Conservation (phyloP, 768 basidiomycete species). For the Coprinopsis sp. region DNA sequence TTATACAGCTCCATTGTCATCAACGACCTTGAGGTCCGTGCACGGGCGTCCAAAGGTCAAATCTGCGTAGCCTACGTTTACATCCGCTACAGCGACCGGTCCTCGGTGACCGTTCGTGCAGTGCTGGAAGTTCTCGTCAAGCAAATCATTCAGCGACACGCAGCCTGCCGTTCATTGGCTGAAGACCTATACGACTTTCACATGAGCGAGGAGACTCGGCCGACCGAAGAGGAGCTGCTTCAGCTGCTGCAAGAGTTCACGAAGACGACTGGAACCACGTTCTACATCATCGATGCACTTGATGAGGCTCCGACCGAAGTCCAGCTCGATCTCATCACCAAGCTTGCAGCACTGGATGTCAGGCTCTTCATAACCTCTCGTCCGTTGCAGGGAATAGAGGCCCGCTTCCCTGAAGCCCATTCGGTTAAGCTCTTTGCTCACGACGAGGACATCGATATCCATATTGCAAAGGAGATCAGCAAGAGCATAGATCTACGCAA, state of each 20-base stretch:
- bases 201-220: too few relatives aligned
- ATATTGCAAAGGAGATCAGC: too few relatives aligned
- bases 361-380: not conserved
- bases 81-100: not conserved
- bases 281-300: not conserved
- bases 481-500: too few relatives aligned
- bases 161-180: not conserved
- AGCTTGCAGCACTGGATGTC: not conserved
- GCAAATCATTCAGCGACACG: not conserved
- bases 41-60: not conserved
- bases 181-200: not conserved
- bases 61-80: not conserved
- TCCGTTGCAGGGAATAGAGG: too few relatives aligned
- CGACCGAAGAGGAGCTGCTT: too few relatives aligned
- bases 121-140: not conserved
- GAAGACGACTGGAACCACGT: too few relatives aligned
- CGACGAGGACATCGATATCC: too few relatives aligned
- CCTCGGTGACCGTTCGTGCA: too few relatives aligned
- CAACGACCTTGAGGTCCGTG: not conserved
- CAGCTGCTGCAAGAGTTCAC: too few relatives aligned
- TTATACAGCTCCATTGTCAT: too few relatives aligned
- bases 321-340: not conserved
- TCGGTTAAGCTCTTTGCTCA: too few relatives aligned
- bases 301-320: not conserved
- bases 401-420: too few relatives aligned